Evolutionary conservation across 495 filamentous ascomycete genomes (phyloP), one percentile per base, ranked within the genome.

Genomic region (Penicillium paradoxum): DNA sequence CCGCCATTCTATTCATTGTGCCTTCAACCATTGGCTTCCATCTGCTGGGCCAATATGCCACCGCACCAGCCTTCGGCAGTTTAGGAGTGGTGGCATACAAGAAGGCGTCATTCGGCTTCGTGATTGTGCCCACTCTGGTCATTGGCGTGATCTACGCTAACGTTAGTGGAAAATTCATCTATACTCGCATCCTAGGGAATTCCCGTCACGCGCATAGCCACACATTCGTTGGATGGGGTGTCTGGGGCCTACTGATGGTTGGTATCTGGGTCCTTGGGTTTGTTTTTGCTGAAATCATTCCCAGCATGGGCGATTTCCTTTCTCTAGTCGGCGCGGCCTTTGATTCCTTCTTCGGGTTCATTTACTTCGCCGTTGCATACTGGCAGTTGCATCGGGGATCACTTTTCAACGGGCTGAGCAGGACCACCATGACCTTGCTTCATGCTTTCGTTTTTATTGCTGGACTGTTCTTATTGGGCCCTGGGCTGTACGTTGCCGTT

Each of bases 131-230:
- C 2, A 79, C 73, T 25, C 55, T 80, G 6, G 72, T 82, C 46
- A 77, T 77, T 21, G 79, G 76, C 2, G 66, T 64, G 18, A 64
- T 82, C 41, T 81, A 82, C 57, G 64, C 78, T 10, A 78, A 82
- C 45, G 78, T 77, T 14, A 73, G 73, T 0, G 70, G 69, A 6
- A 82, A 82, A 48, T 65, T 81, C 32, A 50, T 79, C 54, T 82
- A 77, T 53, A 63, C 68, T 7, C 64, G 72, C n/a, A 55, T 78
- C 39, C 73, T 82, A 59, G 58, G 79, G 2, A 63, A 66, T 5
- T 73, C 70, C 4, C 41, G 62, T 19, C 79, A 80, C 55, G 60
- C 76, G 15, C 75, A 80, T 57, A 73, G 65, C 36, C 70, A 82
- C 49, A 79, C 79, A 0, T 9, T 75, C 10, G 51, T 72, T 11